A percentile compares a stretch with the other conserved stretches of the same genome.
These are phyloP conservation scores for Verticillium tricorpus DNA, from an alignment of 2,329 filamentous ascomycete species.

Conservation along the genomic window DNA sequence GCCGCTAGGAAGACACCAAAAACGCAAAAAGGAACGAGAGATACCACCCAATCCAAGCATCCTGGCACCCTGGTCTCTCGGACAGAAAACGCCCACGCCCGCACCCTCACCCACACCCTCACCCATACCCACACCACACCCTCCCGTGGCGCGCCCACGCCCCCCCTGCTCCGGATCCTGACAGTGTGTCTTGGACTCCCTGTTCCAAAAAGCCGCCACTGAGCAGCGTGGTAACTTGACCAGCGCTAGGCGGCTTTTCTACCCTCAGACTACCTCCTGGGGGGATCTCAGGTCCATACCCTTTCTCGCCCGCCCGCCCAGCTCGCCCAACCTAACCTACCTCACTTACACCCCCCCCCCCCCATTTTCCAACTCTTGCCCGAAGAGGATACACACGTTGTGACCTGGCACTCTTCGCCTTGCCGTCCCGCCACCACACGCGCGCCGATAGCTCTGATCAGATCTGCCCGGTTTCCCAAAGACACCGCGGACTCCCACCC, in stretches of 20 bases:
- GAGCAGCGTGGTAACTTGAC: slow-evolving; percentile 14
- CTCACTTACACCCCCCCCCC: neutral
- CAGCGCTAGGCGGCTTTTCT: slow-evolving; percentile 13
- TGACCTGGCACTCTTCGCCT: slow-evolving; percentile 10
- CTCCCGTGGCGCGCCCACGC: neutral
- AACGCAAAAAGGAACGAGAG: slow-evolving; percentile 3
- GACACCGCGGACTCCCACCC: slow-evolving; percentile 7
- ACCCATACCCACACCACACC: slow-evolving; percentile 1
- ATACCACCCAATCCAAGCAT: neutral
- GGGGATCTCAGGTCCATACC: neutral
- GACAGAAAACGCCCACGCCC: slow-evolving; percentile 5
- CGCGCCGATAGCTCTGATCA: slow-evolving; percentile 15
- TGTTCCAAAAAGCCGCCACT: slow-evolving; percentile 9
- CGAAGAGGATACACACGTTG: slow-evolving; percentile 10
- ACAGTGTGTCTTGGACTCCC: slow-evolving; percentile 11
- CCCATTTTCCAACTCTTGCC: too few species aligned
- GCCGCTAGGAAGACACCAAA: slow-evolving; percentile 1
- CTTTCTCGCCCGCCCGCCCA: slow-evolving; percentile 4
- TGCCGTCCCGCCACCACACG: slow-evolving; percentile 14
- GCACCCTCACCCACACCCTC: neutral
- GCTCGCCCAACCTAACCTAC: slow-evolving; percentile 5
- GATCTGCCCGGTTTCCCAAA: slow-evolving; percentile 7
- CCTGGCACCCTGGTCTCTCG: slow-evolving; percentile 1
- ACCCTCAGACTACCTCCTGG: slow-evolving; percentile 3
- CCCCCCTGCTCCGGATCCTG: slow-evolving; percentile 8